Evolutionary conservation across 768 basidiomycete genomes (phyloP).

Genomic region (Steccherinum ochraceum): DNA sequence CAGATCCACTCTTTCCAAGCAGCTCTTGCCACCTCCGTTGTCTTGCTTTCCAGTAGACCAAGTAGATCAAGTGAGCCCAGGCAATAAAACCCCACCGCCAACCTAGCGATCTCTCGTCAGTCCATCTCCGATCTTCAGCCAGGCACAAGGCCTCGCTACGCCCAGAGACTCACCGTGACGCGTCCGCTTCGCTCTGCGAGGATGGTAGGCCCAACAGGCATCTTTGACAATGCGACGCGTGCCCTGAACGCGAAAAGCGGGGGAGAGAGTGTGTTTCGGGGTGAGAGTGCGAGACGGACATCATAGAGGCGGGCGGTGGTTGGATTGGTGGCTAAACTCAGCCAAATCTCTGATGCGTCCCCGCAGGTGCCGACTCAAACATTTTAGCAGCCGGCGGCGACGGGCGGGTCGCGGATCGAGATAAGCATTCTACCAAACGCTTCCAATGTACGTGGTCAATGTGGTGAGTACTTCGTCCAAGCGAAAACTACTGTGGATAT

Average conservation of each 20-base stretch:
- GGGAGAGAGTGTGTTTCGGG: constrained; percentile 6
- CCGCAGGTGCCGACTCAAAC: too few relatives aligned
- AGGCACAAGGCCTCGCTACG: neutral
- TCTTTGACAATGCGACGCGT: constrained; percentile 59
- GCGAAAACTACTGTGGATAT: too few relatives aligned
- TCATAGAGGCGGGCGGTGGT: too few relatives aligned
- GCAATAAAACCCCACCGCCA: constrained; percentile 87
- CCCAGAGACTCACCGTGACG: constrained; percentile 47
- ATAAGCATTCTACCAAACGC: too few relatives aligned
- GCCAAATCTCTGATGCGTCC: too few relatives aligned
- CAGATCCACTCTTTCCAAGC: constrained; percentile 84
- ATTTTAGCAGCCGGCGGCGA: too few relatives aligned
- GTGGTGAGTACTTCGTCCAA: too few relatives aligned
- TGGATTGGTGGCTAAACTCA: too few relatives aligned
- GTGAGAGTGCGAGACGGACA: neutral
- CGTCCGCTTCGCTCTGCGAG: constrained; percentile 63
- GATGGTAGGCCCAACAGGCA: constrained; percentile 68
- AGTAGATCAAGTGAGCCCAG: constrained; percentile 80
- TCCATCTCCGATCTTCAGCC: neutral
- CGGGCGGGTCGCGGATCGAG: too few relatives aligned
- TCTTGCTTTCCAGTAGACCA: constrained; percentile 39
- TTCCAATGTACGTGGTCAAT: too few relatives aligned
- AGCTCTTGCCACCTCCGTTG: constrained; percentile 45
- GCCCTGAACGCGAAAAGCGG: constrained; percentile 39
- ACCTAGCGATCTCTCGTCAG: constrained; percentile 34